phyloP scores from a whole-genome alignment of 2,329 filamentous ascomycete species.

The Botrytis fragariae region DNA sequence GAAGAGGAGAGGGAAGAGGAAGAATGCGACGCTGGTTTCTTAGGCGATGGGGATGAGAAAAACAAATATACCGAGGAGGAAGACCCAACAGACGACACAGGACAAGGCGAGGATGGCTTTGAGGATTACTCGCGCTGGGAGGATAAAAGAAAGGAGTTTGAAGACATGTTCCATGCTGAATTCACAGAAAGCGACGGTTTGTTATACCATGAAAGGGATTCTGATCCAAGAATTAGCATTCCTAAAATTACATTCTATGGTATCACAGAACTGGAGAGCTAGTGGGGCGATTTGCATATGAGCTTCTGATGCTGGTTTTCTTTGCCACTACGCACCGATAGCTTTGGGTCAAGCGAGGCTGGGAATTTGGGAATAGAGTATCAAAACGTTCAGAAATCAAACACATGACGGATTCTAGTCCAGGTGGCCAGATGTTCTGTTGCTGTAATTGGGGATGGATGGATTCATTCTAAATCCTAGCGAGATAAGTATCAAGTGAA shows the following conservation, averaged over 20 bases:
- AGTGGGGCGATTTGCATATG: neutral
- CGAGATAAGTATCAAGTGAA: too few species aligned
- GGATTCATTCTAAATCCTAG: too few species aligned
- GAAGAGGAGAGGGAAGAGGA: too few species aligned
- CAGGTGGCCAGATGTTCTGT: accelerated
- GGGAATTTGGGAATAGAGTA: too few species aligned
- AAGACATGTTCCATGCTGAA: neutral
- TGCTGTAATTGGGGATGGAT: too few species aligned
- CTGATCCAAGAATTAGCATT: neutral
- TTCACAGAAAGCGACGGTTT: neutral
- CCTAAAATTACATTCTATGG: neutral
- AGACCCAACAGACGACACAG: neutral
- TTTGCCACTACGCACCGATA: neutral
- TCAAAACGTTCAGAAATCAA: too few species aligned
- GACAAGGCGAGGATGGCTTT: neutral
- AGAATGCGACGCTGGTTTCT: too few species aligned
- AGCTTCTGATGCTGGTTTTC: neutral
- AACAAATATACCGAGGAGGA: neutral
- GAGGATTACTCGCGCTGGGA: neutral
- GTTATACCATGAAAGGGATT: neutral
- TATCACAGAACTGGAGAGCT: neutral
- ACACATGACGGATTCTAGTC: too few species aligned
- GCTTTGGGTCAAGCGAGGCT: neutral
- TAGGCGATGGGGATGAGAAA: neutral
- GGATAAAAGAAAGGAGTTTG: neutral